These are phyloP conservation scores for Thecaphora frezii DNA, from an alignment of 1,284 basidiomycete species.

Conservation along the genomic window DNA sequence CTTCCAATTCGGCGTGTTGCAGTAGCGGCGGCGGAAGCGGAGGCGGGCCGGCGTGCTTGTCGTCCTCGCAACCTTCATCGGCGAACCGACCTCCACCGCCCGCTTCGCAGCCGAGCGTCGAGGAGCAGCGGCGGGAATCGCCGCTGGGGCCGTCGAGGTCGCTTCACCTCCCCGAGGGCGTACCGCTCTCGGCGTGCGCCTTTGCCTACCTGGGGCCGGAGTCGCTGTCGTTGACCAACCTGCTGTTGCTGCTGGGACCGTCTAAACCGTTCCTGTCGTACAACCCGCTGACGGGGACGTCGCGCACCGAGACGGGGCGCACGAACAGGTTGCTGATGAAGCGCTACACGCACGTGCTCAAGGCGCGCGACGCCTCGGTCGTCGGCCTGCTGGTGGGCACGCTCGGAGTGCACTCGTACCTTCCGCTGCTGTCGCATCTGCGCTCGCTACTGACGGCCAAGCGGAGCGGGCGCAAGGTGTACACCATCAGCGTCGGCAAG, in stretches of 20 bases:
- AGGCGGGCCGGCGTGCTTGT: constrained; percentile 3
- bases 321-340: constrained; percentile 84
- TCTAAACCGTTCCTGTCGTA: constrained; percentile 68
- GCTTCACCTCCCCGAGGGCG: constrained; percentile 12
- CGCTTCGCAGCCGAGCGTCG: constrained; percentile 31
- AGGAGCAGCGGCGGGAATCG: constrained; percentile 35
- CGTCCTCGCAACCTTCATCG: constrained; percentile 1
- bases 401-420: constrained; percentile 69
- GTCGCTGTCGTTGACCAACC: constrained; percentile 77
- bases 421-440: constrained; percentile 33
- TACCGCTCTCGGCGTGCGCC: constrained; percentile 26
- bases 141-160: constrained; percentile 31
- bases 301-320: constrained; percentile 65
- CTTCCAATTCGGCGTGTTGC: constrained; percentile 5
- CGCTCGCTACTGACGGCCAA: constrained; percentile 28
- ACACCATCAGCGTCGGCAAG: constrained; percentile 93
- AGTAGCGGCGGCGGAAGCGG: constrained; percentile 2
- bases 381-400: constrained; percentile 95
- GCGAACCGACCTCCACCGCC: constrained; percentile 31
- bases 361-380: constrained; percentile 86
- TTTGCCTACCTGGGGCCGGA: constrained; percentile 85
- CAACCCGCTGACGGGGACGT: constrained; percentile 65
- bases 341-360: constrained; percentile 82
- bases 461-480: constrained; percentile 72
- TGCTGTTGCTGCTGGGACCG: constrained; percentile 63